Base-by-base conservation (phyloP, 495 filamentous ascomycete genomes). In the Penicillium coffeae region DNA sequence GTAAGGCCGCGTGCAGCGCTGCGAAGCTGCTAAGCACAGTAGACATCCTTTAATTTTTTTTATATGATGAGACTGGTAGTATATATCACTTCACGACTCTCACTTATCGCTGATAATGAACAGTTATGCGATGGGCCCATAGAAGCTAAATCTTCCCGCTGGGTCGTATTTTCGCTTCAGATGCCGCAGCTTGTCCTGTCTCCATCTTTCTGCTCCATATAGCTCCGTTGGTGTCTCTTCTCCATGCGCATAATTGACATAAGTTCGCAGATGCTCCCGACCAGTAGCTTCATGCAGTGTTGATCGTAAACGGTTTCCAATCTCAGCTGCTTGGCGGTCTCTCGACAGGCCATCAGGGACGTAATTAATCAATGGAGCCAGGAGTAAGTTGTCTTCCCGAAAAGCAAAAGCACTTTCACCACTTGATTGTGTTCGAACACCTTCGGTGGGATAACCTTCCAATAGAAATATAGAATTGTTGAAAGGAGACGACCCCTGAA, bases 201-300 rank as follows among this genome's bases (percentile, higher is more conserved):
- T 60, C 75, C 78, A 81, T 13, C 45, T n/a, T 41, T 80, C 78
- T 41, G 60, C 55, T 0, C 81, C 80, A 45, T 84, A 84, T 60
- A 63, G 56, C 21, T 65, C 54, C 60, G 72, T 20, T 7, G 45
- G 21, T 0, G 54, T 58, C 65, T 85, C 81, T 22, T 74, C 60
- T 2, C 81, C 80, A 42, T 70, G 69, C 0, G 81, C 82, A 61
- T 85, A 84, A 55, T 84, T 85, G 37, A 84, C 73, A 47, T 85
- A 85, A 0, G 73, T 58, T 22, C 70, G 61, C 43, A 77, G 39
- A 22, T 75, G 52, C 3, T 50, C 25, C 9, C 50, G 35, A 0
- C 69, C 73, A 48, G 54, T 72, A 3, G 55, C 74, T 5, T 70
- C 38, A 21, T 56, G 54, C 2, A 81, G 58, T 8, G 77, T 67